Evolutionary conservation across 164 flowering plant genomes (phyloP).

Genomic region (Echeveria elegans): DNA sequence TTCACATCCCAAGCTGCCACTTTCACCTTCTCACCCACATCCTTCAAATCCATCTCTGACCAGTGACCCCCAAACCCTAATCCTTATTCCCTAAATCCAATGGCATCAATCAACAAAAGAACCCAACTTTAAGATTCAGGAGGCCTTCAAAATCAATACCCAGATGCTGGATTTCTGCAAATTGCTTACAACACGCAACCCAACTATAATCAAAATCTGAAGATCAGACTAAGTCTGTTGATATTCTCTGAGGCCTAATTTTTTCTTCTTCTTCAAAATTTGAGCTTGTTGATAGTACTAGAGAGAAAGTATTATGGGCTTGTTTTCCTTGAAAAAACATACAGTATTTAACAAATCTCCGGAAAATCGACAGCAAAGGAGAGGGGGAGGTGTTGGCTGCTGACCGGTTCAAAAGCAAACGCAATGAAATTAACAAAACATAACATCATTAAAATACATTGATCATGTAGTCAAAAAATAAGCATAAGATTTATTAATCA

Average conservation of each 20-base stretch:
- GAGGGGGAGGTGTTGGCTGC: not conserved
- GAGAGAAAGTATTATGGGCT: not conserved
- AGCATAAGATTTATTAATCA: no score
- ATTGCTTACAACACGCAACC: not conserved
- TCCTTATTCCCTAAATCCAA: constrained; percentile 11
- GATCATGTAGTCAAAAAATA: no score
- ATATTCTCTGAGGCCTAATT: no score
- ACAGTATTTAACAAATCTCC: not conserved
- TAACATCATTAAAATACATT: not conserved
- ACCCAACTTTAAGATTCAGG: not conserved
- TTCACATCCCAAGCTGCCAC: constrained; percentile 39
- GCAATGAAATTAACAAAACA: not conserved
- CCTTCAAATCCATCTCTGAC: constrained; percentile 49
- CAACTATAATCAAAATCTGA: not conserved
- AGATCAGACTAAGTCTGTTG: not conserved
- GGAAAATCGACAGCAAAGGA: not conserved
- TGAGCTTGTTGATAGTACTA: not conserved
- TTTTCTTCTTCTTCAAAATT: no score
- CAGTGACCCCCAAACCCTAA: constrained; percentile 18
- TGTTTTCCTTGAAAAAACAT: not conserved
- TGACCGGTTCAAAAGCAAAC: constrained; percentile 4
- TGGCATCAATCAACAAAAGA: no score
- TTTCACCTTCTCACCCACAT: constrained; percentile 22
- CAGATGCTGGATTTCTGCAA: not conserved
- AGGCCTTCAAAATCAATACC: not conserved